Base-by-base conservation (phyloP, 306 rosid genomes). In the Dicorynia guianensis region DNA sequence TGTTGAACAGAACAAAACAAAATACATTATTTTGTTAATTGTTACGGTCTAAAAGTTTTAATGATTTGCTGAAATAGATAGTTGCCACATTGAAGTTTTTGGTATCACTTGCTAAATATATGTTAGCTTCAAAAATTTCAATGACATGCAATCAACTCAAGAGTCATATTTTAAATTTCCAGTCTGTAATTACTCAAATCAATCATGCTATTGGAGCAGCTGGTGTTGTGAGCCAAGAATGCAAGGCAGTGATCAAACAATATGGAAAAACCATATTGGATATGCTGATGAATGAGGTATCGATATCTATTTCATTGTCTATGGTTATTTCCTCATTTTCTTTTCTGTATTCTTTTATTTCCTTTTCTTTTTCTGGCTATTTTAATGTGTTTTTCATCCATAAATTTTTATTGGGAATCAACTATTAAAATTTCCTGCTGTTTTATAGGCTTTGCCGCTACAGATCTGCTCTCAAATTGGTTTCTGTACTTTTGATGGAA, bases 391-490 rank as follows among this genome's bases (percentile, higher is more conserved):
- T 5, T 13, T 64, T 55, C 58, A 34, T 44, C 30, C 39, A 54
- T 35, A 47, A 44, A 35, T 48, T 14, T 44, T 14, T 7, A 14
- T 15, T 50, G 15, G 14, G n/a, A 60, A 75, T 33, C 15, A 36
- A 59, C 61, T 54, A 1, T n/a, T 55, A 9, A 58, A 72, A 58
- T 47, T 20, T 5, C 49, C 63, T 69, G 38, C 19, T 46, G 4
- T 72, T 65, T 64, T 30, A 61, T 63, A 78, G 86, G 81, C 75
- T 17, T 66, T 19, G 46, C 83, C 86, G 13, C 77, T 69, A 49
- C 62, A 69, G 34, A 53, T 83, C 20, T 83, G 83, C 81, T 82
- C 86, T 65, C 83, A 82, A 59, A 77, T 82, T 68, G 86, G 86
- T 44, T 73, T 82, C 36, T 82, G 83, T 58, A 40, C 70, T 56